Percentiles rank a stretch among this genome's conserved stretches.
Evolutionary conservation across 1,284 basidiomycete genomes (phyloP).

Genomic region (Ceraceosorus guamensis): DNA sequence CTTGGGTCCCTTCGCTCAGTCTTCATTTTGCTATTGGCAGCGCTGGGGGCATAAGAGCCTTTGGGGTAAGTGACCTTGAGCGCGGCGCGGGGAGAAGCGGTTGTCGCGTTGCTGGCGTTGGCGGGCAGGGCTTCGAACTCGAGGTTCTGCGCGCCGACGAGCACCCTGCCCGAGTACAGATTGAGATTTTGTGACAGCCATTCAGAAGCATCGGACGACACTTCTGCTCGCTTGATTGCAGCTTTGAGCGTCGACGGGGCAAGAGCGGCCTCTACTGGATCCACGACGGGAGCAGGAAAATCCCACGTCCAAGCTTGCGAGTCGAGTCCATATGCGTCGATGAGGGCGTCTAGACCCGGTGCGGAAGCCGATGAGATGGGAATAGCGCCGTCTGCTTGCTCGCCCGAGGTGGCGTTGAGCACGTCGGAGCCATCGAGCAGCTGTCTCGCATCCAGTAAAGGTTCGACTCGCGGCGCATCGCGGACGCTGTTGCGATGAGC

Average conservation of each 20-base stretch:
- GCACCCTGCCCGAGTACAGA: conserved; percentile 1
- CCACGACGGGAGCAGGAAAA: not conserved
- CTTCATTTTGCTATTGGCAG: not conserved
- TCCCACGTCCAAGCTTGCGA: not conserved
- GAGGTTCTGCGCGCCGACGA: conserved; percentile 4
- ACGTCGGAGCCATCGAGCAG: too few species aligned
- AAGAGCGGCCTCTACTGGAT: not conserved
- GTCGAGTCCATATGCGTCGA: not conserved
- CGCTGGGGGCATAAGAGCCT: not conserved
- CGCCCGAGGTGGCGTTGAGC: too few species aligned
- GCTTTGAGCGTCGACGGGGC: not conserved
- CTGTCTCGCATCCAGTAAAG: too few species aligned
- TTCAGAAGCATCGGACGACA: not conserved
- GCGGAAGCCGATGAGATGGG: not conserved
- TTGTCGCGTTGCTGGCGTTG: not conserved
- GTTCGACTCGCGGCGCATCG: too few species aligned
- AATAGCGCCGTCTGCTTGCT: too few species aligned
- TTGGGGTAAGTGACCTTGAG: not conserved
- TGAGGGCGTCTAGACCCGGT: not conserved
- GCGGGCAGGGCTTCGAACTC: not conserved
- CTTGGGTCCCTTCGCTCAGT: too few species aligned
- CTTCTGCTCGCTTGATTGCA: not conserved
- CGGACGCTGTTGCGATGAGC: too few species aligned
- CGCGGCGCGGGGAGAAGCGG: not conserved
- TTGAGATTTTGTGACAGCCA: conserved; percentile 1